Percentiles rank a stretch among this genome's conserved stretches.
Evolutionary conservation across 345 rosid species (phyloP).

Genomic region (Aquilaria malaccensis): DNA sequence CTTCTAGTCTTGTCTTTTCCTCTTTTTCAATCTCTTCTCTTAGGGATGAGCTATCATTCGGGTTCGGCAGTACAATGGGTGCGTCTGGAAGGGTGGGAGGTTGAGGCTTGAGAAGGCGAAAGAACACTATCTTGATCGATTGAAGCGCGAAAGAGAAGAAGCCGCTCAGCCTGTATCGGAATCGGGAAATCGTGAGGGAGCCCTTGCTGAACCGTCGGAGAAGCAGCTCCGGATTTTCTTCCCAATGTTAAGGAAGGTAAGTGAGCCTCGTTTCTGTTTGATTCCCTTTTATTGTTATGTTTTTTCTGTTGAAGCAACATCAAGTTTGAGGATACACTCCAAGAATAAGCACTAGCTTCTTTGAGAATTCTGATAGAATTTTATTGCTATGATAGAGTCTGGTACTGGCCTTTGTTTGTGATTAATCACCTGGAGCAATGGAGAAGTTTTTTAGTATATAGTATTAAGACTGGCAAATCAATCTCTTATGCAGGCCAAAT

Average conservation of each 20-base stretch:
- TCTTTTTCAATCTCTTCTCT: not conserved
- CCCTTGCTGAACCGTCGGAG: constrained; percentile 7
- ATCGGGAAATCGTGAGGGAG: constrained; percentile 9
- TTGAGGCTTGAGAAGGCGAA: constrained; percentile 86
- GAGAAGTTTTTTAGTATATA: too few species aligned
- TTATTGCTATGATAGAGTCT: too few species aligned
- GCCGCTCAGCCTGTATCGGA: constrained; percentile 16
- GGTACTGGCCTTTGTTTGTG: too few species aligned
- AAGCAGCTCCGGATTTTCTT: constrained; percentile 55
- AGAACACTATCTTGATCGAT: constrained; percentile 58
- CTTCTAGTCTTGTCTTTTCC: not conserved
- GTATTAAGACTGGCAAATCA: not conserved
- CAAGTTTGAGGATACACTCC: not conserved
- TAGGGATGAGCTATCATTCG: not conserved
- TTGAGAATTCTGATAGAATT: too few species aligned
- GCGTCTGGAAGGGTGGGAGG: constrained; percentile 86
- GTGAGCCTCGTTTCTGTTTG: not conserved
- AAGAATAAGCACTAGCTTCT: not conserved
- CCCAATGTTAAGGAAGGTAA: constrained; percentile 66
- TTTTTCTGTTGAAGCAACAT: not conserved
- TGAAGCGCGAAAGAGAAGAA: constrained; percentile 70
- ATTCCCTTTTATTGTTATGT: not conserved
- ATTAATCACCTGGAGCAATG: too few species aligned
- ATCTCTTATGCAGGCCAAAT: constrained; percentile 46
- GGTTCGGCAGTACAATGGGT: constrained; percentile 67